Evolutionary conservation across 345 rosid genomes (phyloP), one percentile per base, ranked within the genome.

Genomic region (Iberis pinnata): DNA sequence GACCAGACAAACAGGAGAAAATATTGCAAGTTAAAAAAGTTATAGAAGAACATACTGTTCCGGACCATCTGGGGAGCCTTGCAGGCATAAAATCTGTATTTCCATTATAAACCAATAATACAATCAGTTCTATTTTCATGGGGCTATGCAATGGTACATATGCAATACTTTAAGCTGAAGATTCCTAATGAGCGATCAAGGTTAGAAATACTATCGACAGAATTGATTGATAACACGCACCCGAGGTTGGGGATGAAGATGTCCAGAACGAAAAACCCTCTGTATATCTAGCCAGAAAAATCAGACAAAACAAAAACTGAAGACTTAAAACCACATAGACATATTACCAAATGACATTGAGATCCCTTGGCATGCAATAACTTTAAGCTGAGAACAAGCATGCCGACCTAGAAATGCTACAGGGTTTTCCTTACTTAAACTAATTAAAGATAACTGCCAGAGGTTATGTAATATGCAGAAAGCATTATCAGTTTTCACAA

Each of bases 41-140:
- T 24, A 55, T 3, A 43, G 44, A 48, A 66, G 9, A 53, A 65
- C 95, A 40, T 81, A 88, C 98, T 90, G 98, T 69, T 88, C 96
- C 24, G 96, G 89, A 50, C 95, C 98, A 77, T 88, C 98, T 3
- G 83, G 86, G 11, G 98, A 84, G 63, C 96, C 98, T 77, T 84
- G 98, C 89, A 92, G 76, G 70, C 98, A 92, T 63, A 88, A 64
- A 70, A 88, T 87, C 96, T 92, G 95, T 59, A 35, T 33, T 46
- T 51, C 66, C 19, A 53, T 22, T 33, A 43, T 1, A 56, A 9
- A 19, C 43, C 54, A 71, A 70, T 50, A 56, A n/a, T 43, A 33
- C 15, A 26, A 15, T 45, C 51, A 63, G 53, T 44, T 16, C 27
- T 20, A 33, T 52, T 1, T 19, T 2, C n/a, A 38, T 1, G 12